These are phyloP conservation scores for Rhizopogon vesiculosus DNA, from an alignment of 768 basidiomycete genomes.

Conservation along the genomic window DNA sequence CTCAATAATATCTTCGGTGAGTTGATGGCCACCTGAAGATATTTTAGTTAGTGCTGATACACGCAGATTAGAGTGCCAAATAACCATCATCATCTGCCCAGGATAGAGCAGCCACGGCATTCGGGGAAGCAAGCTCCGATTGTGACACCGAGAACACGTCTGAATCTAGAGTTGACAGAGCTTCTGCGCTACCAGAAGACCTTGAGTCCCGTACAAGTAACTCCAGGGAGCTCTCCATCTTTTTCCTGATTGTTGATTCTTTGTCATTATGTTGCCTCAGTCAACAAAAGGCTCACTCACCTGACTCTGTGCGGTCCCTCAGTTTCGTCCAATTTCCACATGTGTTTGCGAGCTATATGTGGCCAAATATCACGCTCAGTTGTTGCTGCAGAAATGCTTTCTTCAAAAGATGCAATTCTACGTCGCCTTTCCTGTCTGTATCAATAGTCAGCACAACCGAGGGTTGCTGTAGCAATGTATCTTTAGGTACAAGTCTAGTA, in stretches of 20 bases:
- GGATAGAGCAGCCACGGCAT: not conserved
- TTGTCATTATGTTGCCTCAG: not conserved
- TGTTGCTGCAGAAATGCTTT: conserved; percentile 57
- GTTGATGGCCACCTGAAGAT: conserved; percentile 40
- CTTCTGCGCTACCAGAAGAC: not conserved
- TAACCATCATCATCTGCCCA: not conserved
- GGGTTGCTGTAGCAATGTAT: not conserved
- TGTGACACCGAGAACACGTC: not conserved
- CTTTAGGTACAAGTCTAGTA: conserved; percentile 59
- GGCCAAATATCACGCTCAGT: conserved; percentile 87
- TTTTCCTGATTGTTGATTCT: conserved; percentile 47
- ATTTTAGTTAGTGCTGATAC: not conserved
- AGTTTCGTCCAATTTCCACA: conserved; percentile 87
- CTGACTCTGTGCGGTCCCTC: conserved; percentile 87
- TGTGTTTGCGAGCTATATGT: conserved; percentile 35
- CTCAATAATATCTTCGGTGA: conserved; percentile 76
- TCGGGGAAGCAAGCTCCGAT: not conserved
- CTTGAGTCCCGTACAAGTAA: conserved; percentile 7
- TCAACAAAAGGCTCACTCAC: conserved; percentile 33
- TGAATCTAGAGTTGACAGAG: not conserved
- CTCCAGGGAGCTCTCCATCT: conserved; percentile 62
- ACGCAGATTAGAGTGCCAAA: not conserved
- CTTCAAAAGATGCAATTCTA: conserved; percentile 54
- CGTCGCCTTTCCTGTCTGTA: conserved; percentile 72
- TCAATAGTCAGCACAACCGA: conserved; percentile 1